These are phyloP conservation scores for Talaromyces atroroseus DNA, from an alignment of 2,329 filamentous ascomycete species.

Conservation along the genomic window DNA sequence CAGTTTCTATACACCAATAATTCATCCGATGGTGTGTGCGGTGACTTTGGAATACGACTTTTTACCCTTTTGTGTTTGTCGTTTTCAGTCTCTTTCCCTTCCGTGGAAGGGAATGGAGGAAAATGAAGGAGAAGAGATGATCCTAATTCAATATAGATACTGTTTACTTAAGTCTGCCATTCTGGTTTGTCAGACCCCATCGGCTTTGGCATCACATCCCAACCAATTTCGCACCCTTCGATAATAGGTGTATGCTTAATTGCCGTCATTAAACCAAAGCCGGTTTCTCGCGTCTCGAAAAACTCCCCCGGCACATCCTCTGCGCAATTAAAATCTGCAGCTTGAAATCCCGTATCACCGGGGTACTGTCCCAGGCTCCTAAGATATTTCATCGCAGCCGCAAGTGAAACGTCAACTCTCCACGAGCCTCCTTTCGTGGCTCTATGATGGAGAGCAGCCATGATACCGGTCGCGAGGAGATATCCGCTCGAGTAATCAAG, in stretches of 20 bases:
- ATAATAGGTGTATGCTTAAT: conserved; percentile 47
- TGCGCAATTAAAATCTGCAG: conserved; percentile 26
- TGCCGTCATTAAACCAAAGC: conserved; percentile 44
- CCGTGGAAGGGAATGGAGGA: neutral
- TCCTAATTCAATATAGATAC: neutral
- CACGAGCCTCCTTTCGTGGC: conserved; percentile 44
- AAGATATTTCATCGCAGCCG: conserved; percentile 52
- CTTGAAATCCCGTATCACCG: conserved; percentile 41
- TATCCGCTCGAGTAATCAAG: conserved; percentile 54
- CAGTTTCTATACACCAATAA: too few relatives aligned
- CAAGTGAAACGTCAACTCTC: conserved; percentile 52
- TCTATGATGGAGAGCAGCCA: conserved; percentile 47
- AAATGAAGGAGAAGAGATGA: neutral
- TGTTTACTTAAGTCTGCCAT: neutral
- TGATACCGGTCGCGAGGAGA: conserved; percentile 50
- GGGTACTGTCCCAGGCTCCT: conserved; percentile 50
- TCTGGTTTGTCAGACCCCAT: conserved; percentile 41
- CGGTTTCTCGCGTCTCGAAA: conserved; percentile 43
- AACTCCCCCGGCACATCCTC: conserved; percentile 29
- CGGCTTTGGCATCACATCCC: conserved; percentile 48
- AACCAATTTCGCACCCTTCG: conserved; percentile 43
- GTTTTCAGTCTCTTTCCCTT: neutral
- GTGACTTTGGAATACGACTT: too few relatives aligned
- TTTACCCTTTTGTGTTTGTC: neutral
- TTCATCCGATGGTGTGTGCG: too few relatives aligned